Evolutionary conservation across 2,329 filamentous ascomycete genomes (phyloP).

Genomic region (Zarea fungicola): DNA sequence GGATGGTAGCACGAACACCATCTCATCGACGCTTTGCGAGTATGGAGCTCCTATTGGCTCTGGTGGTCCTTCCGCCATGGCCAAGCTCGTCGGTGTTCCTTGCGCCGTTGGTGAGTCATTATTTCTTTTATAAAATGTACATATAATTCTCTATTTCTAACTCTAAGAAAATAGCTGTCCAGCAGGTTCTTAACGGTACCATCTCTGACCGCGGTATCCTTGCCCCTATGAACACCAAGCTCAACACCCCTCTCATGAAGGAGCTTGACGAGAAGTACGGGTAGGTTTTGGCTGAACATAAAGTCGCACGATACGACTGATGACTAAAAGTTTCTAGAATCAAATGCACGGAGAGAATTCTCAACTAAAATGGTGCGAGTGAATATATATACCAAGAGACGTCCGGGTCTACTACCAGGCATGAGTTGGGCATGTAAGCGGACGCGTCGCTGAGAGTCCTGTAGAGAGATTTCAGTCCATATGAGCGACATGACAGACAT

Average conservation of each 20-base stretch:
- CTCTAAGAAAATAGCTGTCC: constrained; percentile 62
- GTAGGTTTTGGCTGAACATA: neutral
- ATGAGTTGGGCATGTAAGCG: too few species aligned
- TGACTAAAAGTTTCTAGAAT: constrained; percentile 3
- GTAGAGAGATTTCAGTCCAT: too few species aligned
- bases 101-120: constrained; percentile 29
- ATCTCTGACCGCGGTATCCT: constrained; percentile 69
- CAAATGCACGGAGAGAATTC: constrained; percentile 11
- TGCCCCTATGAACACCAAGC: constrained; percentile 68
- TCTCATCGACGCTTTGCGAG: constrained; percentile 75
- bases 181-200: constrained; percentile 71
- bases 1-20: constrained; percentile 70
- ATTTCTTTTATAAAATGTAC: neutral
- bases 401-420: too few species aligned
- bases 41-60: constrained; percentile 75
- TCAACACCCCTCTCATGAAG: constrained; percentile 69
- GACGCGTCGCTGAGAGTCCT: too few species aligned
- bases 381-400: too few species aligned
- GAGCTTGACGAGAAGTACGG: constrained; percentile 74
- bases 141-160: constrained; percentile 1
- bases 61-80: constrained; percentile 78
- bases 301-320: fast-evolving
- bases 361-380: neutral
- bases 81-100: constrained; percentile 72
- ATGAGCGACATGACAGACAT: too few species aligned